phyloP scores from a whole-genome alignment of 495 filamentous ascomycete species.

The Xylaria scruposa region DNA sequence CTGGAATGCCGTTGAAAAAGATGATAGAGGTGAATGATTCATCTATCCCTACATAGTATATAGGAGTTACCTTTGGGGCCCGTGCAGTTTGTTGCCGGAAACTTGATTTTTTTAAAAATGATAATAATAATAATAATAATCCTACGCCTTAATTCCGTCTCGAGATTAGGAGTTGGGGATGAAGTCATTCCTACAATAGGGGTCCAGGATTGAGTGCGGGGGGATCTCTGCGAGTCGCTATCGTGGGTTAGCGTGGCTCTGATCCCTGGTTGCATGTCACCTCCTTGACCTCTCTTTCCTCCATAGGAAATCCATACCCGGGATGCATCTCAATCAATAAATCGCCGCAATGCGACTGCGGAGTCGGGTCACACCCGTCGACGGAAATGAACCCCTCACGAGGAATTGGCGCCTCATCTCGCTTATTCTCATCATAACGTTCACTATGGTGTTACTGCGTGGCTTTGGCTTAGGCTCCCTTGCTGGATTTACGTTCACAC shows the following conservation, averaged over 20 bases:
- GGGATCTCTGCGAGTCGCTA: neutral
- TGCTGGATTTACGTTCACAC: constrained; percentile 8
- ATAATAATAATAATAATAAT: too few relatives aligned
- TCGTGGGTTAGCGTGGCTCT: constrained; percentile 3
- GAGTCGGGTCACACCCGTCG: constrained; percentile 13
- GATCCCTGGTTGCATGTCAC: neutral
- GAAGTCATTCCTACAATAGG: neutral
- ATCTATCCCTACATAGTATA: too few relatives aligned
- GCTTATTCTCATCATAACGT: constrained; percentile 9
- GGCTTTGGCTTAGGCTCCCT: constrained; percentile 23
- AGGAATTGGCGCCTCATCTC: constrained; percentile 14
- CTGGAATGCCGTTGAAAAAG: too few relatives aligned
- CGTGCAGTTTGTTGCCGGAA: too few relatives aligned
- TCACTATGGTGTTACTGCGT: constrained; percentile 18
- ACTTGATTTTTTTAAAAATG: too few relatives aligned
- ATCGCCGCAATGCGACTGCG: constrained; percentile 17
- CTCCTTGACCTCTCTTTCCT: neutral
- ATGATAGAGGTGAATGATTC: too few relatives aligned
- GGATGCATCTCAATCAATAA: constrained; percentile 3
- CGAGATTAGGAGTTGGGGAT: neutral
- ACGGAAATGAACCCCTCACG: constrained; percentile 15
- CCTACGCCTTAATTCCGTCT: neutral
- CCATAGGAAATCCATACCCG: neutral
- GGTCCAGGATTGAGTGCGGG: constrained; percentile 6
- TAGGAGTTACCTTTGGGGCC: too few relatives aligned